Percentiles rank a stretch among this genome's conserved stretches.
Evolutionary conservation across 2,329 filamentous ascomycete genomes (phyloP).

Genomic region (Lomentospora prolificans): DNA sequence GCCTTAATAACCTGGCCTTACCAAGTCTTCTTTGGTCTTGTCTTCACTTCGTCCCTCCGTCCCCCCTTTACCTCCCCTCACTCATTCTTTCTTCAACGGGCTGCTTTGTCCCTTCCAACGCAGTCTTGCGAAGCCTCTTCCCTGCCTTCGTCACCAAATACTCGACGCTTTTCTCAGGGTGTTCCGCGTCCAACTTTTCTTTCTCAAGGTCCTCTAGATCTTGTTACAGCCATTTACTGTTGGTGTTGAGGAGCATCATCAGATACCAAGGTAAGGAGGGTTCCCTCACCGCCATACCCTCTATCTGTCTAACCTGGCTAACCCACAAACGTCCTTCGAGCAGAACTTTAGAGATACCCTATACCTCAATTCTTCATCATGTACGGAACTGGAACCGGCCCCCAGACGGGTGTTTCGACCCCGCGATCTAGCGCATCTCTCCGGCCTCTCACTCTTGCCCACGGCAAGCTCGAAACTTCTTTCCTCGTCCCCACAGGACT

Average conservation of each 20-base stretch:
- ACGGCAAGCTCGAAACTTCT: conserved; percentile 92
- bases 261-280: not conserved
- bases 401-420: conserved; percentile 93
- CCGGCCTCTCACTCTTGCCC: conserved; percentile 78
- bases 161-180: not conserved
- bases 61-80: not conserved
- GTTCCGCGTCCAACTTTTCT: not conserved
- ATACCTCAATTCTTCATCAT: conserved; percentile 43
- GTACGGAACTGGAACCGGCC: conserved; percentile 76
- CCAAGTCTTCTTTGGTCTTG: not conserved
- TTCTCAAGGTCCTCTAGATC: not conserved
- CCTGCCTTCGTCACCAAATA: not conserved
- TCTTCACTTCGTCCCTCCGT: not conserved
- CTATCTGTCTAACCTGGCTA: not conserved
- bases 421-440: conserved; percentile 89
- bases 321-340: not conserved
- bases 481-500: conserved; percentile 91
- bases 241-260: not conserved
- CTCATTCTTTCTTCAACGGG: not conserved
- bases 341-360: conserved; percentile 30
- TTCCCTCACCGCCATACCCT: not conserved
- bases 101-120: not conserved
- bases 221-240: not conserved
- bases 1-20: not conserved
- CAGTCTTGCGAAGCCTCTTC: conserved; percentile 1